Percentiles rank a stretch among this genome's conserved stretches.
phyloP scores from a whole-genome alignment of 176 grass and related monocot genomes.

The Oryza meyeriana region DNA sequence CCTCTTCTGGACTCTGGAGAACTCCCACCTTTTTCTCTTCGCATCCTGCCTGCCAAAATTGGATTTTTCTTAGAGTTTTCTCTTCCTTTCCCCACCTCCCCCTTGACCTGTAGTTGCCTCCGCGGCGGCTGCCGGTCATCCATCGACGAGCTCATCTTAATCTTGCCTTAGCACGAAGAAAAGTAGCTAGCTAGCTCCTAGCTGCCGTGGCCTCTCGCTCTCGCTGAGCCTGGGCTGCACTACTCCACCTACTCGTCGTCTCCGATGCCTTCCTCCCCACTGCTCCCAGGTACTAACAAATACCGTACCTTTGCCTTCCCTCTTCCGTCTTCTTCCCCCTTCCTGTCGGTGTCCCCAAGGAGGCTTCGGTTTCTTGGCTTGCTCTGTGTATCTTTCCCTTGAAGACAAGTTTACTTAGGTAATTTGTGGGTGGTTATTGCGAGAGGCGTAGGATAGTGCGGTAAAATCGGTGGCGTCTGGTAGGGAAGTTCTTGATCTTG shows the following conservation, averaged over 20 bases:
- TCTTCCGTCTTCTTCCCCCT: background rate
- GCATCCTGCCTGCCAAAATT: background rate
- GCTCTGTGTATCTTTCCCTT: background rate
- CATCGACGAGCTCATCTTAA: background rate
- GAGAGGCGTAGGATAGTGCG: background rate
- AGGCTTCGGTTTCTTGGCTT: background rate
- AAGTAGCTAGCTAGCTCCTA: background rate
- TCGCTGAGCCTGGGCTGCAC: background rate
- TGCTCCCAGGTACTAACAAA: slow-evolving; percentile 16
- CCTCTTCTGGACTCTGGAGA: background rate
- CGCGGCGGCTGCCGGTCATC: background rate
- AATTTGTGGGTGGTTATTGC: background rate
- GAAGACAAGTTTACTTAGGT: background rate
- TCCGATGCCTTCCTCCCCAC: slow-evolving; percentile 39
- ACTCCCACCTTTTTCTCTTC: background rate
- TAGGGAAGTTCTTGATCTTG: background rate
- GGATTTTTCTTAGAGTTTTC: background rate
- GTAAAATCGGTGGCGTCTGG: background rate
- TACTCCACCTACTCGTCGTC: background rate
- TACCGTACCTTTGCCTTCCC: background rate
- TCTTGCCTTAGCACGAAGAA: slow-evolving; percentile 27
- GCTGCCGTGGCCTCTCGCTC: background rate
- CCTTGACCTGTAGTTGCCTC: slow-evolving; percentile 29
- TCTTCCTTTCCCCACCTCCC: background rate
- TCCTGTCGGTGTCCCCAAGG: background rate